A percentile compares a stretch with the other conserved stretches of the same genome.
Evolutionary conservation across 2,329 filamentous ascomycete species (phyloP).

Genomic region (Ascochyta viciae-villosae): DNA sequence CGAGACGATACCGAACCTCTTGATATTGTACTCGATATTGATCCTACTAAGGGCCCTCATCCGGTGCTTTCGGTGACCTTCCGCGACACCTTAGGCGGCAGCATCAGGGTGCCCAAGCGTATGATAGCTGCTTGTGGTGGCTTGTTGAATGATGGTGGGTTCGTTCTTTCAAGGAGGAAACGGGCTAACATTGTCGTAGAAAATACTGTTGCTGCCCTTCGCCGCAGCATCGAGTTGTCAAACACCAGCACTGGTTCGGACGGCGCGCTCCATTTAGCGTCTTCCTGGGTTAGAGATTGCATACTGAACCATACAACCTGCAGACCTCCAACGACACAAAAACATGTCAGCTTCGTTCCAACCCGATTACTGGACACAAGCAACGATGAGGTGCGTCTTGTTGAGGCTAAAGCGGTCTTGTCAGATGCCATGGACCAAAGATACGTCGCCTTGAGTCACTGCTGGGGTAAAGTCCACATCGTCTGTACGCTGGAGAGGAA

Average conservation of each 20-base stretch:
- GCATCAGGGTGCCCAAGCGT: not conserved
- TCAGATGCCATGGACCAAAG: slow-evolving; percentile 6
- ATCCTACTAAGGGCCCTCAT: slow-evolving; percentile 12
- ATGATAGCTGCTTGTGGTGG: no score
- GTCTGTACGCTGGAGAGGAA: slow-evolving; percentile 28
- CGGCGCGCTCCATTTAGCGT: slow-evolving; percentile 26
- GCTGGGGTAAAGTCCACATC: slow-evolving; percentile 29
- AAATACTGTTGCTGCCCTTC: slow-evolving; percentile 8
- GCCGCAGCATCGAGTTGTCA: slow-evolving; percentile 6
- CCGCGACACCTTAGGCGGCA: slow-evolving; percentile 3
- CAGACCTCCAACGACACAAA: not conserved
- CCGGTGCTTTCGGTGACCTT: slow-evolving; percentile 25
- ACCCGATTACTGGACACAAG: no score
- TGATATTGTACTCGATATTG: slow-evolving; percentile 21
- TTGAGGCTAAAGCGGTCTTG: not conserved
- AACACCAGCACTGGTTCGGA: slow-evolving; percentile 28
- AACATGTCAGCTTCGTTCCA: no score
- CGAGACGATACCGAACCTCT: slow-evolving; percentile 19
- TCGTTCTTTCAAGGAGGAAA: no score
- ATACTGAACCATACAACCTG: slow-evolving; percentile 21
- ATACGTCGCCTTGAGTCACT: slow-evolving; percentile 33
- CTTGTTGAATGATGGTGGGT: no score
- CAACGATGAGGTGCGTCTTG: no score
- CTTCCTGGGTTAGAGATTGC: slow-evolving; percentile 26
- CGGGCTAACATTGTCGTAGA: no score